phyloP scores from a whole-genome alignment of 768 basidiomycete species.

The Sporobolomyces phaffii region DNA sequence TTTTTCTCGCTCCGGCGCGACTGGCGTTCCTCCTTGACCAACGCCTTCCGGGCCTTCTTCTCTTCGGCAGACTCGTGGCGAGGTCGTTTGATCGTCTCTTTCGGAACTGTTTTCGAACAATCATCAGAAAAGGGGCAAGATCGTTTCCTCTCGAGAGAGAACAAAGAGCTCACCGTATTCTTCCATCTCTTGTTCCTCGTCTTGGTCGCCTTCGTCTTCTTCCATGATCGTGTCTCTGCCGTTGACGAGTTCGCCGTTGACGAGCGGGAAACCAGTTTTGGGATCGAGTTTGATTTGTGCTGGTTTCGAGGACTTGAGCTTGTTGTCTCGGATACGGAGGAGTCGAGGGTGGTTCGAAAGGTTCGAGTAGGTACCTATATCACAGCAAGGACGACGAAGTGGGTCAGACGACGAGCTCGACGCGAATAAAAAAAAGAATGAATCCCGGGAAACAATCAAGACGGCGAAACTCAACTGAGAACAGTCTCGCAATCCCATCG shows the following conservation, averaged over 20 bases:
- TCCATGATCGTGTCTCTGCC: conserved; percentile 35
- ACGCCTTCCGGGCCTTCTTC: conserved; percentile 50
- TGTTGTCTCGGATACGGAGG: conserved; percentile 60
- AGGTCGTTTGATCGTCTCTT: conserved; percentile 60
- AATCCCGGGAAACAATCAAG: no score
- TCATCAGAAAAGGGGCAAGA: background rate
- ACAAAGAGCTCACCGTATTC: conserved; percentile 39
- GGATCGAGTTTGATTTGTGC: conserved; percentile 67
- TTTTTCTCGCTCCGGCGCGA: conserved; percentile 51
- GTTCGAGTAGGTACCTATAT: conserved; percentile 85
- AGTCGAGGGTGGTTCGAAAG: conserved; percentile 92
- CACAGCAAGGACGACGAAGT: background rate
- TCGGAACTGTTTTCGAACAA: conserved; percentile 42
- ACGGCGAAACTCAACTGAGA: conserved; percentile 62
- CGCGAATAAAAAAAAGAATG: no score
- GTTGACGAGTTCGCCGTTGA: conserved; percentile 47
- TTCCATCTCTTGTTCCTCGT: conserved; percentile 43
- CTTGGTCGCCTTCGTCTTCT: conserved; percentile 45
- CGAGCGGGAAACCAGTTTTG: conserved; percentile 67
- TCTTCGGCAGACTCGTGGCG: conserved; percentile 62
- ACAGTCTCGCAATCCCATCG: conserved; percentile 97
- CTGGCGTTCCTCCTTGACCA: conserved; percentile 50
- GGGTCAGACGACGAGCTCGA: no score
- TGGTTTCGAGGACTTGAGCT: conserved; percentile 48
- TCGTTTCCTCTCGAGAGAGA: background rate